A percentile compares a stretch with the other conserved stretches of the same genome.
Evolutionary conservation across 2,329 filamentous ascomycete genomes (phyloP).

Genomic region (Cordyceps farinosa): DNA sequence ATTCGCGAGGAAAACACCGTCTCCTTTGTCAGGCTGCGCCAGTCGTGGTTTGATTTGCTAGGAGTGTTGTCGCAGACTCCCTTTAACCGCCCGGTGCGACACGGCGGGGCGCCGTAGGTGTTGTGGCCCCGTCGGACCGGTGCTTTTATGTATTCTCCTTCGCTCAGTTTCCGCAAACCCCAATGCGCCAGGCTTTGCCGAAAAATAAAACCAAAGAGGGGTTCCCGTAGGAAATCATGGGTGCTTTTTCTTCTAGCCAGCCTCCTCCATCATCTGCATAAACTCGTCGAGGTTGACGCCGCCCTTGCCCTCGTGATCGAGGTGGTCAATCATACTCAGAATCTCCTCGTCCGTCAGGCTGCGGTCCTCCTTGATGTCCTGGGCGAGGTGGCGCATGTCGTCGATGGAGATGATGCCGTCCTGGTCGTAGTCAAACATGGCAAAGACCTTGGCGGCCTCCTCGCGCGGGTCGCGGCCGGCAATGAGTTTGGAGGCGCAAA

Average conservation of each 20-base stretch:
- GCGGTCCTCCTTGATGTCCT: conserved; percentile 76
- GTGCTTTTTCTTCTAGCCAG: conserved; percentile 27
- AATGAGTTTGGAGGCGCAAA: conserved; percentile 78
- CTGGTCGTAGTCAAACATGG: conserved; percentile 86
- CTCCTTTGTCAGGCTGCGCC: too few species aligned
- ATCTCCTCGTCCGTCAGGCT: conserved; percentile 91
- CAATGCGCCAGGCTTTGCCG: too few species aligned
- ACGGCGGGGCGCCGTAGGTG: not conserved
- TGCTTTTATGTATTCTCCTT: not conserved
- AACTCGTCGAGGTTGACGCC: conserved; percentile 69
- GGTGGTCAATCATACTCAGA: conserved; percentile 94
- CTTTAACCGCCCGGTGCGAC: not conserved
- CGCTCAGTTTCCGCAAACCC: not conserved
- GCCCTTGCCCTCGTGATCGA: conserved; percentile 90
- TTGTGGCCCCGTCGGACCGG: not conserved
- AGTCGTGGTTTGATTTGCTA: not conserved
- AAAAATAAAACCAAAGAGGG: not conserved
- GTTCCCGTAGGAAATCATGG: too few species aligned
- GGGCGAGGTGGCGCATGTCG: conserved; percentile 80
- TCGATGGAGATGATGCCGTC: conserved; percentile 89
- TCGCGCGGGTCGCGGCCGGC: conserved; percentile 79
- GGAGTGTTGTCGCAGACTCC: not conserved
- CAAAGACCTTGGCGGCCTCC: conserved; percentile 87
- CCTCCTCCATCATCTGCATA: conserved; percentile 57
- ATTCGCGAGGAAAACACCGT: not conserved